Evolutionary conservation across 805 yeast genomes (phyloP), one percentile per base, ranked within the genome.

Genomic region (Candida parachauliodes): DNA sequence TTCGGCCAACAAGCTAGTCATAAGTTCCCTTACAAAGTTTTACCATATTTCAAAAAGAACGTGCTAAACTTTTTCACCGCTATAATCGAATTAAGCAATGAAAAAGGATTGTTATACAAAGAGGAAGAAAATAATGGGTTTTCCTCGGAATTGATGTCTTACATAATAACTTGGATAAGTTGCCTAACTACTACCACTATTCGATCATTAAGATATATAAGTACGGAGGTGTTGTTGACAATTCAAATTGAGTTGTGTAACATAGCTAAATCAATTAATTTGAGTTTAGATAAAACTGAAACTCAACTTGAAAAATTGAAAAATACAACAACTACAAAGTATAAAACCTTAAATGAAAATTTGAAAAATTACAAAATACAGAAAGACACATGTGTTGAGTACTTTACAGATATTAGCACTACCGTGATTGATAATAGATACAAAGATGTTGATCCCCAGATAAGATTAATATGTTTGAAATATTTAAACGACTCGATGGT

Each of bases 391-490:
- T 49, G 81, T 3, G 74, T 72, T 25, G 79, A 70, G 36, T 76
- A 76, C 39, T 68, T 84, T 27, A 76, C 72, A 40, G 94, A 87
- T 44, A 71, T 85, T 8, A 73, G 79, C 22, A 79, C 76, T 46
- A 69, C 82, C 2, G 74, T 82, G 7, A 85, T 87, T 54, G 75
- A 78, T 8, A 86, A 82, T 51, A 67, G 97, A 46, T 85, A 84
- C 54, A 78, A 88, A 45, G 97, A 89, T 56, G 70, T 81, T 10
- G 95, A 87, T 51, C 76, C 81, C 5, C 54, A 57, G 5, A 83
- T 89, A 24, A 71, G 97, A 48, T 72, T 74, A 21, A 88, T 82
- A 40, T 83, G 95, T 38, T 65, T 86, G 48, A 49, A 56, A 7
- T 69, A 72, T 24, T 62, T 88, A 35, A 79, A 87, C n/a, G 64